Evolutionary conservation across 139 green algal genomes (phyloP).

Genomic region (Micromonas pusilla): DNA sequence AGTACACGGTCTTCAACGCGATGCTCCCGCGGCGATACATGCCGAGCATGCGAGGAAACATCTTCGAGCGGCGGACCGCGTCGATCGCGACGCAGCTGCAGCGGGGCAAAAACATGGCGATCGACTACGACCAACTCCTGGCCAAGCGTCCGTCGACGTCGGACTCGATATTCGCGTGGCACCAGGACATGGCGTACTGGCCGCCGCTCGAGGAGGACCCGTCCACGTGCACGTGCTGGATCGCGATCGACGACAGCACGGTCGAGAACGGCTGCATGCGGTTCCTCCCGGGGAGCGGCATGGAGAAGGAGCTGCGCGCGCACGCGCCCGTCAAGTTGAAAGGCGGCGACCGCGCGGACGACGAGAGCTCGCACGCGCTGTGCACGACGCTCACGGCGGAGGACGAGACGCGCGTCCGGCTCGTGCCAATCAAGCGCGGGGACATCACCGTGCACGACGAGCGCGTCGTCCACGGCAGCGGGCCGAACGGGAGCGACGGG

Average conservation of each 20-base stretch:
- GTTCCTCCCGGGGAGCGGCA: constrained; percentile 51
- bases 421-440: constrained; percentile 43
- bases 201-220: constrained; percentile 41
- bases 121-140: constrained; percentile 62
- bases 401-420: constrained; percentile 29
- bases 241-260: constrained; percentile 47
- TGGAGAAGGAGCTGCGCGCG: constrained; percentile 43
- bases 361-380: constrained; percentile 52
- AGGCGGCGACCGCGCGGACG: constrained; percentile 16
- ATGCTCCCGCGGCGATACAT: constrained; percentile 59
- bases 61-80: constrained; percentile 43
- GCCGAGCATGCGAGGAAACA: constrained; percentile 46
- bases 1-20: constrained; percentile 55
- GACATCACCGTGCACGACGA: constrained; percentile 61
- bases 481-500: constrained; percentile 41
- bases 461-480: constrained; percentile 46
- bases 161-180: constrained; percentile 56
- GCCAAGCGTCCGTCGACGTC: constrained; percentile 45
- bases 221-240: constrained; percentile 59
- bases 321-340: constrained; percentile 40
- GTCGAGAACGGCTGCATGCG: constrained; percentile 60
- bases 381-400: constrained; percentile 32
- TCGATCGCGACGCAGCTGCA: constrained; percentile 54
- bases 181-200: constrained; percentile 59
- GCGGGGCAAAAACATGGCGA: constrained; percentile 42